Conservation (phyloP, 305 asterid species). For the Fraxinus greggii region DNA sequence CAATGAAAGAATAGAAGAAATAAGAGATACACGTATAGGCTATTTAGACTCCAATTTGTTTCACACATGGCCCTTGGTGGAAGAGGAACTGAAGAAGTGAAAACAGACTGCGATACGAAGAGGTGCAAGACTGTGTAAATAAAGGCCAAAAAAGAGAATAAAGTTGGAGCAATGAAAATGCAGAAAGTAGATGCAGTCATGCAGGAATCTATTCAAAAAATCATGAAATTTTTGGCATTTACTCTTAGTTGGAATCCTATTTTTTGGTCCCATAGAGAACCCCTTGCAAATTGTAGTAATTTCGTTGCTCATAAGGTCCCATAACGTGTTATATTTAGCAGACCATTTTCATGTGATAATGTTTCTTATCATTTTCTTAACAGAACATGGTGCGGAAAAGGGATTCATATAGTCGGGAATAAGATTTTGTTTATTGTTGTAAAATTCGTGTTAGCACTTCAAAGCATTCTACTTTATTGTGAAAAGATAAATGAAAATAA, state of each 20-base stretch:
- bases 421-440: neutral
- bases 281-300: neutral
- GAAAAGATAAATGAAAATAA: neutral
- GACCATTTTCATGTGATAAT: neutral
- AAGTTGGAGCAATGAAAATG: conserved; percentile 26
- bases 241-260: conserved; percentile 3
- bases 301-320: neutral
- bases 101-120: conserved; percentile 17
- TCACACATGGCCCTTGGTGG: conserved; percentile 25
- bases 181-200: conserved; percentile 12
- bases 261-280: conserved; percentile 7
- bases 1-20: conserved; percentile 24
- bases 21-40: conserved; percentile 16
- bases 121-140: conserved; percentile 24
- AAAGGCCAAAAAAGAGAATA: conserved; percentile 34
- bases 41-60: neutral
- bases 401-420: neutral
- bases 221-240: conserved; percentile 7
- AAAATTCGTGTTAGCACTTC: neutral
- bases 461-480: neutral
- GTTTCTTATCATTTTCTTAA: neutral
- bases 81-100: conserved; percentile 14
- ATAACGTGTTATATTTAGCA: neutral
- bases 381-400: neutral
- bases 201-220: conserved; percentile 26